phyloP scores from a whole-genome alignment of 805 yeast species.

The Suhomyces xylopsoci region DNA sequence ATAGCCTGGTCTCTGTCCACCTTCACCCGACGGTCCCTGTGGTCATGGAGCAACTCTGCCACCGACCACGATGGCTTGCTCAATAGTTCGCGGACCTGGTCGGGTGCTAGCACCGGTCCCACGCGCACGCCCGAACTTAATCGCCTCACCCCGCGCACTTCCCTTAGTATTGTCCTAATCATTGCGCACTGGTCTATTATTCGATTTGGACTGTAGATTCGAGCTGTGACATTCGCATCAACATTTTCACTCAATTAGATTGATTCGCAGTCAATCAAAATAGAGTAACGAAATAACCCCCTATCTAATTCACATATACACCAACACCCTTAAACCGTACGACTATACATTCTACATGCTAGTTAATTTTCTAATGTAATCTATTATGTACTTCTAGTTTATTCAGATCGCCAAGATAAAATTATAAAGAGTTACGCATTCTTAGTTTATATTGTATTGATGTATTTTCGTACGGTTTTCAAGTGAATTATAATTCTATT shows the following conservation, averaged over 20 bases:
- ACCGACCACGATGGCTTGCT: conserved; percentile 13
- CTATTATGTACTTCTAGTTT: too few relatives aligned
- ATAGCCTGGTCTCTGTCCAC: conserved; percentile 15
- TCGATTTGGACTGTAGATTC: not conserved
- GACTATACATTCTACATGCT: too few relatives aligned
- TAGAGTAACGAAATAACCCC: too few relatives aligned
- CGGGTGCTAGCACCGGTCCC: conserved; percentile 3
- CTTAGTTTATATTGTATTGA: too few relatives aligned
- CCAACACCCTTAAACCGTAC: too few relatives aligned
- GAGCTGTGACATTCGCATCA: not conserved
- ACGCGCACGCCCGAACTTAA: not conserved
- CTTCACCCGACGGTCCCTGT: not conserved
- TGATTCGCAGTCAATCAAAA: not conserved
- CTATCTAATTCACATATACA: too few relatives aligned
- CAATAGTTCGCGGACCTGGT: conserved; percentile 1
- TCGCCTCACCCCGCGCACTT: not conserved
- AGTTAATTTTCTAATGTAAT: too few relatives aligned
- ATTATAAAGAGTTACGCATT: too few relatives aligned
- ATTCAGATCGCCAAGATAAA: too few relatives aligned
- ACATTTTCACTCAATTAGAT: not conserved
- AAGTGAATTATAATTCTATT: too few relatives aligned
- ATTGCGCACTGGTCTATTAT: not conserved
- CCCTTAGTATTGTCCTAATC: not conserved
- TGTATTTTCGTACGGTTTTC: too few relatives aligned
- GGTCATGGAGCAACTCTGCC: conserved; percentile 7